Evolutionary conservation across 2,329 filamentous ascomycete species (phyloP).

Genomic region (Tolypocladium amazonense): DNA sequence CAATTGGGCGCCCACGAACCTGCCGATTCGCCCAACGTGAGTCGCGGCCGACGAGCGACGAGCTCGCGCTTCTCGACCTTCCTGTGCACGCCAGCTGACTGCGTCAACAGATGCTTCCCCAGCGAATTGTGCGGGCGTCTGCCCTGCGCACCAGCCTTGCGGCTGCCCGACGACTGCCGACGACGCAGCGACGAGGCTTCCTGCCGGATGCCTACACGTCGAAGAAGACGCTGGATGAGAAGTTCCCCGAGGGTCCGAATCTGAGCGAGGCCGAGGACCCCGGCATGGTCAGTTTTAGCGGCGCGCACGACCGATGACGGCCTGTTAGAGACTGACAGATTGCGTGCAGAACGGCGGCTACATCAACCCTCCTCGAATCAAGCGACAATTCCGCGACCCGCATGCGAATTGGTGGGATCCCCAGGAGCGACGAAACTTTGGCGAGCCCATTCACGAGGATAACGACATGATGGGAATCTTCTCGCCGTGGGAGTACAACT

Average conservation of each 20-base stretch:
- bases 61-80: not conserved
- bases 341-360: constrained; percentile 66
- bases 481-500: constrained; percentile 80
- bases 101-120: constrained; percentile 45
- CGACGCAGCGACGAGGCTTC: constrained; percentile 47
- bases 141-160: constrained; percentile 32
- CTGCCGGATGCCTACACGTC: constrained; percentile 39
- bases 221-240: constrained; percentile 36
- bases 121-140: constrained; percentile 44
- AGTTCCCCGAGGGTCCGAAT: constrained; percentile 36
- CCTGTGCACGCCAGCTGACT: not conserved
- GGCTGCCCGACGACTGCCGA: constrained; percentile 37
- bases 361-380: constrained; percentile 67
- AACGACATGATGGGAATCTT: constrained; percentile 89
- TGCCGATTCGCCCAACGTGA: constrained; percentile 21
- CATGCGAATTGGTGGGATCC: constrained; percentile 94
- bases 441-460: constrained; percentile 94
- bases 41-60: constrained; percentile 1
- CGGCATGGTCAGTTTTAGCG: constrained; percentile 42
- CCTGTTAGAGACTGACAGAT: not conserved
- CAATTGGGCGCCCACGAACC: constrained; percentile 23
- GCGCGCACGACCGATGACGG: not conserved
- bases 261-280: constrained; percentile 54
- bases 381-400: constrained; percentile 87
- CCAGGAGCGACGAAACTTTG: constrained; percentile 93